A percentile compares a stretch with the other conserved stretches of the same genome.
Conservation (phyloP, 2,329 filamentous ascomycete species). For the Alternaria sp. region DNA sequence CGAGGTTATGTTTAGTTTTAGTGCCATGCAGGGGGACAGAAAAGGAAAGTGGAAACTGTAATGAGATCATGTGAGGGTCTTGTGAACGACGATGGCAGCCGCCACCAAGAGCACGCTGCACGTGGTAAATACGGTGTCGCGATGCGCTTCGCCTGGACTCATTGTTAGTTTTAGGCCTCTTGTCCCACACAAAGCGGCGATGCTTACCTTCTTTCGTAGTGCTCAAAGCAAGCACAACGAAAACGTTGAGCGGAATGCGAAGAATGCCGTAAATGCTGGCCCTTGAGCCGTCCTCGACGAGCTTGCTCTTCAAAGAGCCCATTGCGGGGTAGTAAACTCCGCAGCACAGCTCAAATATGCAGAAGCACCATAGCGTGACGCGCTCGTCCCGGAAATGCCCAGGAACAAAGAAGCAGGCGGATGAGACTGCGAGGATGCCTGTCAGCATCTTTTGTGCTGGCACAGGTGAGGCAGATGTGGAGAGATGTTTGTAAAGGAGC, state of each 20-base stretch:
- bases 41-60: background rate
- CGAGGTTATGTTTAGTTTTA: background rate
- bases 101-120: slow-evolving; percentile 37
- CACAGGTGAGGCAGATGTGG: slow-evolving; percentile 24
- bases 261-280: slow-evolving; percentile 64
- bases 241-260: slow-evolving; percentile 63
- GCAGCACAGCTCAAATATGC: slow-evolving; percentile 63
- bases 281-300: slow-evolving; percentile 62
- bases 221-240: slow-evolving; percentile 42
- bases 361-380: slow-evolving; percentile 64
- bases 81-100: slow-evolving; percentile 36
- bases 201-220: slow-evolving; percentile 40
- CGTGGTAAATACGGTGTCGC: slow-evolving; percentile 39
- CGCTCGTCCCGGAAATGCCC: slow-evolving; percentile 51
- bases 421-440: slow-evolving; percentile 32
- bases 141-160: slow-evolving; percentile 34
- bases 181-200: background rate
- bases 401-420: slow-evolving; percentile 39
- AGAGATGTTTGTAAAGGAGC: slow-evolving; percentile 56
- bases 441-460: slow-evolving; percentile 39
- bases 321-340: slow-evolving; percentile 66
- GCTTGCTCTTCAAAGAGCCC: slow-evolving; percentile 60
- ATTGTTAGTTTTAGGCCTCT: slow-evolving; percentile 10
- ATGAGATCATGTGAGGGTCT: slow-evolving; percentile 23
- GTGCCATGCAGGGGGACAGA: background rate